Evolutionary conservation across 2,329 filamentous ascomycete species (phyloP).

Genomic region (Colletotrichum incanum): DNA sequence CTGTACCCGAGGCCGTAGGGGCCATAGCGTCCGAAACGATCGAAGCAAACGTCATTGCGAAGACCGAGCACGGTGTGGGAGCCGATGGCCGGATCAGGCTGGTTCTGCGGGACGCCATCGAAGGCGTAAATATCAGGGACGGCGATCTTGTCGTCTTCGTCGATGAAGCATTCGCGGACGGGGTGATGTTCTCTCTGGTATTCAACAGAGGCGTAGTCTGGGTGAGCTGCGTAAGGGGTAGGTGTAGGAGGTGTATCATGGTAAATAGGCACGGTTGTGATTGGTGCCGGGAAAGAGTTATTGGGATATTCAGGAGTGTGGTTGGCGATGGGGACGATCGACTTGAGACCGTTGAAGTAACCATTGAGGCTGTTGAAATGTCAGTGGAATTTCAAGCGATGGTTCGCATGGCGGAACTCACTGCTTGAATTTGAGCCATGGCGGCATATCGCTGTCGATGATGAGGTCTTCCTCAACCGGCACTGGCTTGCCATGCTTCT

Average conservation of each 20-base stretch:
- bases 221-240: constrained; percentile 70
- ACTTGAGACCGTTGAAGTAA: constrained; percentile 85
- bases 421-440: constrained; percentile 60
- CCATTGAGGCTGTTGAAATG: constrained; percentile 75
- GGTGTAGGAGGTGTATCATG: constrained; percentile 57
- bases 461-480: constrained; percentile 58
- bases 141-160: constrained; percentile 69
- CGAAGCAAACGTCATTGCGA: constrained; percentile 86
- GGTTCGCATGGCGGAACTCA: constrained; percentile 50
- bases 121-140: constrained; percentile 79
- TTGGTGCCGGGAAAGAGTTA: constrained; percentile 51
- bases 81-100: constrained; percentile 84
- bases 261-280: constrained; percentile 53
- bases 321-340: constrained; percentile 73
- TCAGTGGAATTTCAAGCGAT: constrained; percentile 24
- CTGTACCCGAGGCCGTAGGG: constrained; percentile 91
- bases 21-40: constrained; percentile 86
- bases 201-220: constrained; percentile 75
- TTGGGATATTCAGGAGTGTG: constrained; percentile 84
- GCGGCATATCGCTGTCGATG: constrained; percentile 51
- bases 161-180: constrained; percentile 75
- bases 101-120: constrained; percentile 79
- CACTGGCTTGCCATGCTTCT: constrained; percentile 47
- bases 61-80: constrained; percentile 83
- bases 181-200: constrained; percentile 69